phyloP scores from a whole-genome alignment of 1,284 basidiomycete species.

The Sporisorium iseilematis-ciliati region DNA sequence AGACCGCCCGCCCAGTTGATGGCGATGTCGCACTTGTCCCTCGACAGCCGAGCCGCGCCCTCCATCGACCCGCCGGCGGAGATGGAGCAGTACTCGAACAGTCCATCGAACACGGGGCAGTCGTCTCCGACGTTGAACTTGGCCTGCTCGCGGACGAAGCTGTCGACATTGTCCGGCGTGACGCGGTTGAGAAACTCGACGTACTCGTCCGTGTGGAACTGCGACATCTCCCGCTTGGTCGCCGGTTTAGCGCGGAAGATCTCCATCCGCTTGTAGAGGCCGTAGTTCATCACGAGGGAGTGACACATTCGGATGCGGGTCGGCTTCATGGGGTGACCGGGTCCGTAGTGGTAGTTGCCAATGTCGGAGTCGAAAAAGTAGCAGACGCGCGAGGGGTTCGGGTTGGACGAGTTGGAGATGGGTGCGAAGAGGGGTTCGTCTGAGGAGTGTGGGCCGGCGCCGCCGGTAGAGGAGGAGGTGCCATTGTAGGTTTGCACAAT shows the following conservation, averaged over 20 bases:
- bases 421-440: constrained; percentile 54
- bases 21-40: constrained; percentile 98
- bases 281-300: constrained; percentile 99
- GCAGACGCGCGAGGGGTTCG: constrained; percentile 64
- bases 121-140: constrained; percentile 96
- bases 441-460: constrained; percentile 12
- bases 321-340: constrained; percentile 77
- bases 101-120: constrained; percentile 96
- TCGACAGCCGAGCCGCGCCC: constrained; percentile 92
- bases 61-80: constrained; percentile 99
- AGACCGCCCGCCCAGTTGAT: constrained; percentile 98
- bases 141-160: constrained; percentile 92
- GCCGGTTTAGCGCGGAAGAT: constrained; percentile 91
- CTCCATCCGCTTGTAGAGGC: constrained; percentile 73
- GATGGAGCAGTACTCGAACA: constrained; percentile 98
- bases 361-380: constrained; percentile 87
- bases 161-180: constrained; percentile 85
- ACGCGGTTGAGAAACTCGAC: constrained; percentile 88
- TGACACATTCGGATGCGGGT: constrained; percentile 96
- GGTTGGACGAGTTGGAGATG: constrained; percentile 45
- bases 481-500: constrained; percentile 39
- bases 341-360: constrained; percentile 98
- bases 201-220: constrained; percentile 94
- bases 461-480: constrained; percentile 17
- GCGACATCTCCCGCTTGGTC: constrained; percentile 96